Evolutionary conservation across 805 yeast genomes (phyloP).

Genomic region (Kuraishia borneana): DNA sequence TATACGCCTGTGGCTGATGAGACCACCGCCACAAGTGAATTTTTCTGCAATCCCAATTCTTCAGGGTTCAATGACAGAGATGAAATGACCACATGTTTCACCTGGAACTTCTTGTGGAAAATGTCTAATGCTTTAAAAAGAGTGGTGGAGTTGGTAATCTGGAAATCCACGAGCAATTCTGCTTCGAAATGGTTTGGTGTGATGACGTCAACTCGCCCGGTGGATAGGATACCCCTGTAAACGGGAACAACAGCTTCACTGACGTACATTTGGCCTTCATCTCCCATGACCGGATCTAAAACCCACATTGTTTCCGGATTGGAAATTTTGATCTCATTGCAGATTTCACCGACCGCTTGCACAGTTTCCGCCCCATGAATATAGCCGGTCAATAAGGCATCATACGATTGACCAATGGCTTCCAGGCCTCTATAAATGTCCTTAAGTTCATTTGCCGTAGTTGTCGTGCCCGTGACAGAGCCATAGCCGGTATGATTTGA

Average conservation of each 20-base stretch:
- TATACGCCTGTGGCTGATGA: background rate
- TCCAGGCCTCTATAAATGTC: conserved; percentile 26
- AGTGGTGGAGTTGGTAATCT: conserved; percentile 25
- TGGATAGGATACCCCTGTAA: conserved; percentile 32
- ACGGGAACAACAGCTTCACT: conserved; percentile 47
- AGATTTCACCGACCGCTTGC: conserved; percentile 26
- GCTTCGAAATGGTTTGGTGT: conserved; percentile 92
- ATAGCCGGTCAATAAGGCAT: conserved; percentile 58
- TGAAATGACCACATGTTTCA: conserved; percentile 58
- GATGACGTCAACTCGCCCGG: conserved; percentile 49
- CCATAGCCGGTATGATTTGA: conserved; percentile 71
- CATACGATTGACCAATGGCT: conserved; percentile 24
- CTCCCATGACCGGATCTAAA: conserved; percentile 77
- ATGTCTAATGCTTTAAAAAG: conserved; percentile 33
- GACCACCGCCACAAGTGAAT: background rate
- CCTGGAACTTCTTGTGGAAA: conserved; percentile 36
- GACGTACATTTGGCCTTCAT: conserved; percentile 61
- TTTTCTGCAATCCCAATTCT: conserved; percentile 4
- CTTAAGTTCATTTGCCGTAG: conserved; percentile 27
- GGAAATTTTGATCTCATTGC: conserved; percentile 20
- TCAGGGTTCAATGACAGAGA: conserved; percentile 26
- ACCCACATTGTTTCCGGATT: conserved; percentile 35
- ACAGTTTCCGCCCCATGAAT: conserved; percentile 47
- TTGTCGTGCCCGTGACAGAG: conserved; percentile 33
- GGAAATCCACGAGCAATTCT: conserved; percentile 46